These are phyloP conservation scores for Populus davidiana DNA, from an alignment of 345 rosid species.

Conservation along the genomic window DNA sequence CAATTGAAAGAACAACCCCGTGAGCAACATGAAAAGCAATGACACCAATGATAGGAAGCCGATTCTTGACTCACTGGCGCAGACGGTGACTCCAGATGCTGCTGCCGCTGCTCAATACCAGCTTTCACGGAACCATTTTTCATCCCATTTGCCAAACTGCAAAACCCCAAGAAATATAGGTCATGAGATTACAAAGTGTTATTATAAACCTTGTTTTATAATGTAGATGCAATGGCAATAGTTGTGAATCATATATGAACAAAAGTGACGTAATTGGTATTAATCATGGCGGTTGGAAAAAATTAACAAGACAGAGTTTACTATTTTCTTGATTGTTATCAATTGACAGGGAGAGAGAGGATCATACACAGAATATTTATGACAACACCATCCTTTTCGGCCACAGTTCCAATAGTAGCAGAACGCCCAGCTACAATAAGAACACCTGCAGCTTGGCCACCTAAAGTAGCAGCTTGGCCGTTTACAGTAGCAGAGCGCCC, in stretches of 20 bases:
- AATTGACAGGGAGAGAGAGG: constrained; percentile 6
- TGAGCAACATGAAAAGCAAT: constrained; percentile 32
- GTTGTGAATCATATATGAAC: background rate
- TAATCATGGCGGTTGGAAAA: background rate
- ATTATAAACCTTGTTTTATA: background rate
- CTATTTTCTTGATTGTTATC: background rate
- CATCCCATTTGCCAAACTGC: constrained; percentile 40
- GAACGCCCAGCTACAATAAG: constrained; percentile 39
- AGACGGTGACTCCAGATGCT: constrained; percentile 1
- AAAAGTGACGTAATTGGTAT: background rate
- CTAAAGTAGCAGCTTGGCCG: constrained; percentile 10
- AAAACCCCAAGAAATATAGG: constrained; percentile 1
- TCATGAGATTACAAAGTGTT: background rate
- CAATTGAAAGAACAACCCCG: constrained; percentile 16
- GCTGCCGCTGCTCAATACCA: constrained; percentile 21
- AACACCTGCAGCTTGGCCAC: constrained; percentile 26
- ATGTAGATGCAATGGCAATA: background rate
- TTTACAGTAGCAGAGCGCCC: constrained; percentile 28
- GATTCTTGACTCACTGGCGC: constrained; percentile 16
- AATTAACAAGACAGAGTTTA: background rate
- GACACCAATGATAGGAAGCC: constrained; percentile 20
- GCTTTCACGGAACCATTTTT: constrained; percentile 13
- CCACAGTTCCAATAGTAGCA: constrained; percentile 46
- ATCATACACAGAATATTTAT: constrained; percentile 29
- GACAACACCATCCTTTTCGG: constrained; percentile 28